Percentiles rank a stretch among this genome's conserved stretches.
Evolutionary conservation across 108 stramenopile genomes (phyloP).

Genomic region (Skeletonema tropicum): DNA sequence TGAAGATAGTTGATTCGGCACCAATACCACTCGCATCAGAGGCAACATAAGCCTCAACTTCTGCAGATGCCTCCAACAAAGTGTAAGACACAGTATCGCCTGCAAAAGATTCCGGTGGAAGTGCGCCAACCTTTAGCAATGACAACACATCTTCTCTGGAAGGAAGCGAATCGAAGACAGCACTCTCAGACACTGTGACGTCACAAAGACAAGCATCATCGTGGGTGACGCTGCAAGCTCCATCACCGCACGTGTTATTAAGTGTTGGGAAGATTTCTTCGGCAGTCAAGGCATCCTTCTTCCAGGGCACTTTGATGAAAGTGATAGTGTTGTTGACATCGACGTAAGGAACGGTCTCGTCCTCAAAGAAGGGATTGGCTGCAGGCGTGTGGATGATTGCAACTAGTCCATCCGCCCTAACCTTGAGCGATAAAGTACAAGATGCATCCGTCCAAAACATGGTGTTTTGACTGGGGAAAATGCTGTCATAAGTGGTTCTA

Average conservation of each 20-base stretch:
- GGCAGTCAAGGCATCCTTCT: constrained; percentile 24
- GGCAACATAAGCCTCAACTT: constrained; percentile 31
- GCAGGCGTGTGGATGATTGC: constrained; percentile 32
- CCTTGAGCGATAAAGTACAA: constrained; percentile 32
- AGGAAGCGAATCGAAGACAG: constrained; percentile 36
- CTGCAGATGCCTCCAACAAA: constrained; percentile 22
- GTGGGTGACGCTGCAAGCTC: constrained; percentile 20
- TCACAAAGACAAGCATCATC: constrained; percentile 37
- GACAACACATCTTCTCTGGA: constrained; percentile 42
- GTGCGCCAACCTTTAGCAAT: constrained; percentile 46
- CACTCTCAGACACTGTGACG: constrained; percentile 19
- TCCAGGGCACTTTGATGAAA: constrained; percentile 38
- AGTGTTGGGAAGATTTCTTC: constrained; percentile 31
- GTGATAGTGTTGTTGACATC: constrained; percentile 23
- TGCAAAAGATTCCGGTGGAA: constrained; percentile 38
- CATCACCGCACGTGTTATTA: constrained; percentile 44
- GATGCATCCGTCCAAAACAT: constrained; percentile 46
- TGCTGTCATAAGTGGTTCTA: constrained; percentile 14
- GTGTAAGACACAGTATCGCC: constrained; percentile 18
- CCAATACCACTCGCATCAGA: constrained; percentile 23
- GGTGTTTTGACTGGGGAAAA: constrained; percentile 25
- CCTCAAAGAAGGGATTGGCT: constrained; percentile 5
- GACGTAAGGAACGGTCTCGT: constrained; percentile 34
- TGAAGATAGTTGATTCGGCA: constrained; percentile 42
- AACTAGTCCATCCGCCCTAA: constrained; percentile 42